Conservation (phyloP, 1,139 yeast genomes). For the Hyphopichia wangnamkhiaoensis region DNA sequence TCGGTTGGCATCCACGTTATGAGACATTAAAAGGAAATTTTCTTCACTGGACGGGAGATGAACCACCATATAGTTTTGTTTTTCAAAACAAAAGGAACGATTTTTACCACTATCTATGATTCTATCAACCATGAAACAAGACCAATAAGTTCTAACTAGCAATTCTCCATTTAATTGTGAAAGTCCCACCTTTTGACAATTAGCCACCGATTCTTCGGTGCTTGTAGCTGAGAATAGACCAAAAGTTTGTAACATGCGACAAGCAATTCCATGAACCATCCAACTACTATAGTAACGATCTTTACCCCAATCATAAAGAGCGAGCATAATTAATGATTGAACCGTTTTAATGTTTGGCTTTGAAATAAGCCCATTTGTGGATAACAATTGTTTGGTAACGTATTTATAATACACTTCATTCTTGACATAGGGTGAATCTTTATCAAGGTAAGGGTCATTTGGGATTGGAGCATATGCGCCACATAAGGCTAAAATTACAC, state of each 20-base stretch:
- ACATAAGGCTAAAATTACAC: conserved; percentile 1
- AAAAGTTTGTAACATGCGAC: conserved; percentile 2
- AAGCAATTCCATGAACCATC: conserved; percentile 3
- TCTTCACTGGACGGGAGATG: conserved; percentile 7
- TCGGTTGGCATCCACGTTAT: neutral
- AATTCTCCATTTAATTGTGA: conserved; percentile 1
- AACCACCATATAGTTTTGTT: neutral
- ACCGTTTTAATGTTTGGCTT: conserved; percentile 1
- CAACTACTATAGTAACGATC: conserved; percentile 3
- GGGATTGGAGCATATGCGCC: conserved; percentile 2
- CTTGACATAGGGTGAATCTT: neutral
- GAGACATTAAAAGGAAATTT: conserved; percentile 4
- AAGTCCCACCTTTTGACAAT: neutral
- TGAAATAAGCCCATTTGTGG: neutral
- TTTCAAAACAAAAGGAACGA: conserved; percentile 1
- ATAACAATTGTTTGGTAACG: neutral
- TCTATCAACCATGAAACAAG: conserved; percentile 5
- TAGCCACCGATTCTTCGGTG: neutral
- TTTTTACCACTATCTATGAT: conserved; percentile 3
- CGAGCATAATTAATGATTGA: conserved; percentile 1
- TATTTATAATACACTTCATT: conserved; percentile 1
- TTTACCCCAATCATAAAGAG: conserved; percentile 3
- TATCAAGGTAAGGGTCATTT: neutral
- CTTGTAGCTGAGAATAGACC: conserved; percentile 3
- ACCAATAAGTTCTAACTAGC: conserved; percentile 5